Conservation (phyloP, 2,329 filamentous ascomycete species). For the Aureobasidium sp. region DNA sequence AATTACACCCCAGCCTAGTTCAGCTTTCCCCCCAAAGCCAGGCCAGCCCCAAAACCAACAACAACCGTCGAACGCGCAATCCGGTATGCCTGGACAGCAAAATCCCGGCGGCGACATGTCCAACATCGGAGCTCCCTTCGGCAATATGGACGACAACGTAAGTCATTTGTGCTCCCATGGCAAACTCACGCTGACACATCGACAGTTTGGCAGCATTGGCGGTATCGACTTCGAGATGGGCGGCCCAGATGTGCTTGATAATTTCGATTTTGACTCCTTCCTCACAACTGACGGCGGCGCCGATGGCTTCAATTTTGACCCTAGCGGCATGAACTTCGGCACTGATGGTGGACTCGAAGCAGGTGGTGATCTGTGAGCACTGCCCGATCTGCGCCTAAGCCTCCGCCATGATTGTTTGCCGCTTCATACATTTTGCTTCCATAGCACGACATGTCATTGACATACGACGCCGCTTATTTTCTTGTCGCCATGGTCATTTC, state of each 20-base stretch:
- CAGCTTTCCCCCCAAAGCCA: constrained; percentile 33
- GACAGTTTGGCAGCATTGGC: constrained; percentile 28
- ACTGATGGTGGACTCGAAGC: constrained; percentile 22
- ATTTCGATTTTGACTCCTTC: constrained; percentile 64
- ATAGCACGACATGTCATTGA: background rate
- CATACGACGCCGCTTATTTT: background rate
- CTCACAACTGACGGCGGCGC: constrained; percentile 50
- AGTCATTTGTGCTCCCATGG: constrained; percentile 16
- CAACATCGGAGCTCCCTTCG: constrained; percentile 31
- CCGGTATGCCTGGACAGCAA: constrained; percentile 18
- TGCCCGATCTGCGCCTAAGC: background rate
- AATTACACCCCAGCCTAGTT: constrained; percentile 39
- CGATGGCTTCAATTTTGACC: constrained; percentile 31
- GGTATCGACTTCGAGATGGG: constrained; percentile 40
- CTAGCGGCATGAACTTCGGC: constrained; percentile 30
- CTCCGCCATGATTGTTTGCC: background rate
- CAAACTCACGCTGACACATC: background rate
- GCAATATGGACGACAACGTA: constrained; percentile 33
- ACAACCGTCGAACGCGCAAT: constrained; percentile 22
- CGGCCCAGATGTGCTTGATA: constrained; percentile 58
- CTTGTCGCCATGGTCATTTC: background rate
- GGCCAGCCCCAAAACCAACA: constrained; percentile 27
- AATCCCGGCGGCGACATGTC: constrained; percentile 29
- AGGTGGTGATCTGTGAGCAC: constrained; percentile 18
- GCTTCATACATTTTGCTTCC: background rate